Evolutionary conservation across 2,329 filamentous ascomycete species (phyloP).

Genomic region (Xenoacremonium recifei): DNA sequence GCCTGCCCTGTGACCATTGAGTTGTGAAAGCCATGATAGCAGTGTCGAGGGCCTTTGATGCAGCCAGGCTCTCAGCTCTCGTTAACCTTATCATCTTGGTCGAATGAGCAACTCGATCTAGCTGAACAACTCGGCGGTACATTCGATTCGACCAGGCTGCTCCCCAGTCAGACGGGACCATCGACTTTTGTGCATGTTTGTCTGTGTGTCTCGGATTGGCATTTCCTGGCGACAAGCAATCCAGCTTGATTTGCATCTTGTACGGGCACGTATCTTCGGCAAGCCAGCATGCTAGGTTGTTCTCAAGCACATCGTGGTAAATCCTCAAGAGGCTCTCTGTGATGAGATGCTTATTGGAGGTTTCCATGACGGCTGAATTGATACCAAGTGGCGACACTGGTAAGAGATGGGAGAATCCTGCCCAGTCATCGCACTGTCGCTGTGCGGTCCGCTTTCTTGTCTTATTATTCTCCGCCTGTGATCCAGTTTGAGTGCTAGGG

Average conservation of each 20-base stretch:
- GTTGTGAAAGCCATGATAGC: conserved; percentile 51
- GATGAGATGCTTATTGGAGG: conserved; percentile 35
- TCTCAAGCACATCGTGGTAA: conserved; percentile 53
- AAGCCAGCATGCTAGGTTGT: conserved; percentile 51
- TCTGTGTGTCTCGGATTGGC: no score
- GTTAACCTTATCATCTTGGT: conserved; percentile 39
- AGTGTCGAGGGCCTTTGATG: conserved; percentile 42
- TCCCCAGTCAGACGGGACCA: conserved; percentile 31
- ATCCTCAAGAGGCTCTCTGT: conserved; percentile 44
- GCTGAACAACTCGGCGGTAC: conserved; percentile 43
- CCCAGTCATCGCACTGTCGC: no score
- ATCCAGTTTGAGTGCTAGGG: background rate
- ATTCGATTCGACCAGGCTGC: conserved; percentile 46
- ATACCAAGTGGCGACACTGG: conserved; percentile 11
- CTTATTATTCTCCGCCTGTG: background rate
- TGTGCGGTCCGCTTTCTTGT: background rate
- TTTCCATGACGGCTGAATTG: conserved; percentile 22
- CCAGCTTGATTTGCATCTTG: conserved; percentile 25
- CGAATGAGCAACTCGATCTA: conserved; percentile 41
- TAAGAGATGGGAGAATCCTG: no score
- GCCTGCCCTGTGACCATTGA: conserved; percentile 45
- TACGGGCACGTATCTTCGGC: conserved; percentile 52
- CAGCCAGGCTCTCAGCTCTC: conserved; percentile 36
- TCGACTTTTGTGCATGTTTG: conserved; percentile 12
- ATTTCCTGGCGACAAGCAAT: no score